Base-by-base conservation (phyloP, 164 flowering plant genomes). In the Santalum album region DNA sequence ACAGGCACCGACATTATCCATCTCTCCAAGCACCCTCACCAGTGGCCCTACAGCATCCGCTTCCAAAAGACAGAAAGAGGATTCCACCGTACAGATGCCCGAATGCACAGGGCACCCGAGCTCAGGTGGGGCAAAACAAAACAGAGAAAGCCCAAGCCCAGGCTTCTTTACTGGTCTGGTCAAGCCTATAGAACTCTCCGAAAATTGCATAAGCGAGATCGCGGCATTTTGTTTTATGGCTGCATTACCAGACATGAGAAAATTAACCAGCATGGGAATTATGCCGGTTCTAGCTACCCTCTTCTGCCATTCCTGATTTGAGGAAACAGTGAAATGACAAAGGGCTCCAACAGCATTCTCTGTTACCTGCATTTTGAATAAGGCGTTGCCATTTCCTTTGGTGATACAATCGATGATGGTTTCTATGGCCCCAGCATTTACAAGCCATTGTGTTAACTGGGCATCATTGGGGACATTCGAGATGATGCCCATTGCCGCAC, bases 41-140 rank as follows among this genome's bases (percentile, higher is more conserved):
- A 84, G 78, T 16, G 87, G 80, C 49, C 24, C 50, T 32, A 84
- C 64, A 36, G 91, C 85, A 44, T 69, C 74, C 34, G 87, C 87
- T 66, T 79, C 85, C 25, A 84, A 29, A 22, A 84, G 75, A 71
- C 91, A 84, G 69, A 76, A 84, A 23, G 91, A 75, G 11, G 75
- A 59, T 53, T 74, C 69, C 15, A 75, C 67, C 0, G 79, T 47
- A 56, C 91, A 84, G 16, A 78, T 54, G 49, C 91, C 87, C 45
- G 55, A 52, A 62, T 84, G 91, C 53, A 79, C 75, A 3, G 60
- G 67, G 66, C 91, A 84, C 19, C 66, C 65, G 14, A 51, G 26
- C 59, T 77, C 82, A 18, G 75, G 65, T 3, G 75, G 69, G 12
- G 74, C 49, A 3, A 81, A 69, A 57, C 66, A 81, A 68, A 85